Base-by-base conservation (phyloP, 345 rosid genomes). In the Dipteronia dyeriana region DNA sequence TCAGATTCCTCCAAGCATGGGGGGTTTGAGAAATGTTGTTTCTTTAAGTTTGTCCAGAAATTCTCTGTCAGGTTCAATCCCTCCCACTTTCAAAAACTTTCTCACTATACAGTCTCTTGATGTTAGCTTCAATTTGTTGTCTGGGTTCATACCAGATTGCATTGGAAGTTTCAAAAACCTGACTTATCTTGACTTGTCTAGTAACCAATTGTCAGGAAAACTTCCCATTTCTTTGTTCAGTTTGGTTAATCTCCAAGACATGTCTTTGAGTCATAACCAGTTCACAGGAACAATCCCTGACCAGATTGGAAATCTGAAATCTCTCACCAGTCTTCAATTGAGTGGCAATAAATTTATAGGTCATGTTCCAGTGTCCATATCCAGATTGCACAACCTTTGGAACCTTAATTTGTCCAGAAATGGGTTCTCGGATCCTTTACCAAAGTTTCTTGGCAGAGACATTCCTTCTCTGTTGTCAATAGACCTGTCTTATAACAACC, bases 321-420 rank as follows among this genome's bases (percentile, higher is more conserved):
- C 99, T 1, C 96, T 95, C 59, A 61, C 91, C 17, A 87, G 76
- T 64, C 96, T 95, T 74, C 85, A 90, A 51, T 59, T 95, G 82
- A 82, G 93, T 59, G 73, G 76, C 64, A 95, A 95, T 83, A 83
- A 84, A 79, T 85, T 95, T 76, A 38, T 82, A 0, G 99, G 98
- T 70, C 94, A 78, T 66, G 82, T 95, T 70, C 98, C 97, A 66
- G 75, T 79, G 26, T 87, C 98, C 79, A 73, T 93, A 76, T 87
- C 94, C 23, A 81, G 82, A 68, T 74, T 93, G 74, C 91, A 85
- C 67, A 90, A 85, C 31, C 96, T 95, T 19, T 95, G 99, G 99
- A 87, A 82, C 84, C 98, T 95, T 34, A 93, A 93, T 75, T 83
- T 95, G 68, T 95, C 99, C 0, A 85, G 92, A 81, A 95, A 95